These are phyloP conservation scores for Colletotrichum lupini DNA, from an alignment of 2,329 filamentous ascomycete species.

Conservation along the genomic window DNA sequence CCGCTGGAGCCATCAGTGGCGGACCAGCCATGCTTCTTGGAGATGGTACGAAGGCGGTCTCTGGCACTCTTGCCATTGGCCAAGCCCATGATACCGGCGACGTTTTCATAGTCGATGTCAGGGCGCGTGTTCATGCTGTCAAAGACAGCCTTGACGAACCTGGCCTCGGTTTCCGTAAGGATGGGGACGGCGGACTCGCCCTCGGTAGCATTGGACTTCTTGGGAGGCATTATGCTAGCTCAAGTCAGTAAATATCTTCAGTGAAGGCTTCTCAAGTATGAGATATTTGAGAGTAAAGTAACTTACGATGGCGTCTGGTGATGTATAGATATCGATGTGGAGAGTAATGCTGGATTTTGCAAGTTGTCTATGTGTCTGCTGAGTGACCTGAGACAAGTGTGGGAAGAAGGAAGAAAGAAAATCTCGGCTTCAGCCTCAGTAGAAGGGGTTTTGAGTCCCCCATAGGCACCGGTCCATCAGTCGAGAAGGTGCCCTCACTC, in stretches of 20 bases:
- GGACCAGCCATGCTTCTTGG: conserved; percentile 53
- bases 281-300: background rate
- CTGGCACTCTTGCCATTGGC: conserved; percentile 53
- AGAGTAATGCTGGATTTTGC: too few species aligned
- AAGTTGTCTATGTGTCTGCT: too few species aligned
- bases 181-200: conserved; percentile 36
- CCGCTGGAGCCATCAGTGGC: conserved; percentile 34
- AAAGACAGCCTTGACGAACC: conserved; percentile 54
- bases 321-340: background rate
- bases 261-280: too few species aligned
- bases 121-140: conserved; percentile 54
- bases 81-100: conserved; percentile 49
- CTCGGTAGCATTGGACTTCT: conserved; percentile 41
- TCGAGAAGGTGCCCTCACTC: conserved; percentile 2
- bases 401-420: background rate
- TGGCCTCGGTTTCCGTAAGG: conserved; percentile 48
- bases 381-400: background rate
- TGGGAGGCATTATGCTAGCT: conserved; percentile 44
- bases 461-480: background rate
- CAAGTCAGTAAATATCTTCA: background rate
- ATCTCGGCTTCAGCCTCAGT: background rate
- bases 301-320: background rate
- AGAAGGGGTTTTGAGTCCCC: background rate
- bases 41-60: conserved; percentile 54
- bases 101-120: conserved; percentile 53